Percentiles rank a stretch among this genome's conserved stretches.
phyloP scores from a whole-genome alignment of 1,284 basidiomycete genomes.

The Boletus sp. region DNA sequence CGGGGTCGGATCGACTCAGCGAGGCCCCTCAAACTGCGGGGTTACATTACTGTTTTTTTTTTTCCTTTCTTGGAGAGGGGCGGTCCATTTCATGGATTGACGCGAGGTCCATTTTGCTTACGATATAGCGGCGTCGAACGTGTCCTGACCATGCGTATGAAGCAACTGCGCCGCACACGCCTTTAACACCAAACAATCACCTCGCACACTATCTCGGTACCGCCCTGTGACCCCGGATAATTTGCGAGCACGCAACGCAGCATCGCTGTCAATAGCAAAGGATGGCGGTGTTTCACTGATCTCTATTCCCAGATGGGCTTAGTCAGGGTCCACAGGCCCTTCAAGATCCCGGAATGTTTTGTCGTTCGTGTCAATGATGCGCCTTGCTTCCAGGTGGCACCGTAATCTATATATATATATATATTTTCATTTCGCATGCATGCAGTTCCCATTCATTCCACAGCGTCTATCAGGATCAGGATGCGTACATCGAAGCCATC shows the following conservation, averaged over 20 bases:
- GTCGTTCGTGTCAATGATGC: constrained; percentile 11
- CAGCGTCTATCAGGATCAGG: constrained; percentile 17
- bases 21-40: constrained; percentile 32
- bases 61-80: constrained; percentile 11
- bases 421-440: constrained; percentile 16
- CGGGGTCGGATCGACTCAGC: constrained; percentile 28
- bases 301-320: constrained; percentile 8
- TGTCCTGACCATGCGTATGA: constrained; percentile 3
- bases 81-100: constrained; percentile 18
- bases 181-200: constrained; percentile 4
- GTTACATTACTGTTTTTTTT: constrained; percentile 17
- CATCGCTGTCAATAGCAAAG: constrained; percentile 9
- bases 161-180: constrained; percentile 7
- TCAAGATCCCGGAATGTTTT: constrained; percentile 9
- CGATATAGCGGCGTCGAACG: constrained; percentile 16
- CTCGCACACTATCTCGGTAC: constrained; percentile 25
- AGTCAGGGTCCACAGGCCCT: constrained; percentile 10
- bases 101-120: constrained; percentile 19
- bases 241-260: constrained; percentile 17
- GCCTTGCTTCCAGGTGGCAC: constrained; percentile 12
- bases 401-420: constrained; percentile 11
- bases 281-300: constrained; percentile 19
- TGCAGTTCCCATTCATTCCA: constrained; percentile 5
- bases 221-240: constrained; percentile 17
- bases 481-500: constrained; percentile 11